Base-by-base conservation (phyloP, 768 basidiomycete species). In the Cystofilobasidium ferigula region DNA sequence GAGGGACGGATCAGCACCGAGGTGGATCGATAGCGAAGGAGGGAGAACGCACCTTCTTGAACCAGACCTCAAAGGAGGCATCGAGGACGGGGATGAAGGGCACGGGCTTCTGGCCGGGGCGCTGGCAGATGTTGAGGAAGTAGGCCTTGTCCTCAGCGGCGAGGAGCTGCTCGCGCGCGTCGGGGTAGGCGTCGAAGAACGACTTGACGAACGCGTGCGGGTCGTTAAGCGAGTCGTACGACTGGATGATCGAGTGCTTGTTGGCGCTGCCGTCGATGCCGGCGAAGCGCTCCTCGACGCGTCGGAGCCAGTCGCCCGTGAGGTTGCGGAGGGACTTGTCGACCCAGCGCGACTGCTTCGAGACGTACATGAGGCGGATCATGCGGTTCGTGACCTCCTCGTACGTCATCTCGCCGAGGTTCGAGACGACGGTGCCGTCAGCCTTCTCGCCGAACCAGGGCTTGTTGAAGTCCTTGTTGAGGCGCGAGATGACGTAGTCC, bases 61-160 rank as follows among this genome's bases (percentile, higher is more conserved):
- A 98, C 95, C 95, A 99, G 60, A 98, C 92, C 75, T 93, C 90
- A 73, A 98, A 98, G 70, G 78, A 85, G 26, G 86, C 84, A 74
- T 97, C 93, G 60, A 98, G 83, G 35, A 99, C 85, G 5, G 94
- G 93, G 71, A 99, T 95, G 80, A 97, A 99, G 0, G 95, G 95
- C 9, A 86, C 94, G 1, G 95, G 95, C 78, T 98, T 99, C 81
- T 99, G 95, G 4, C 91, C 92, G 16, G 90, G 89, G 57, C 95
- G 83, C 77, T 99, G 94, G 28, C 89, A 81, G 72, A 99, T 98
- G 38, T 89, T 87, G 43, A 98, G 83, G 84, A 99, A 98, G 79
- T 85, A 99, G 0, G 90, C 89, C 59, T 86, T 85, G 76, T 98
- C 95, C 76, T 97, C 93, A 9, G 89, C 83, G 14, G 91, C 87